Percentiles rank a stretch among this genome's conserved stretches.
Evolutionary conservation across 1,284 basidiomycete species (phyloP).

Genomic region (Phellopilus nigrolimitatus): DNA sequence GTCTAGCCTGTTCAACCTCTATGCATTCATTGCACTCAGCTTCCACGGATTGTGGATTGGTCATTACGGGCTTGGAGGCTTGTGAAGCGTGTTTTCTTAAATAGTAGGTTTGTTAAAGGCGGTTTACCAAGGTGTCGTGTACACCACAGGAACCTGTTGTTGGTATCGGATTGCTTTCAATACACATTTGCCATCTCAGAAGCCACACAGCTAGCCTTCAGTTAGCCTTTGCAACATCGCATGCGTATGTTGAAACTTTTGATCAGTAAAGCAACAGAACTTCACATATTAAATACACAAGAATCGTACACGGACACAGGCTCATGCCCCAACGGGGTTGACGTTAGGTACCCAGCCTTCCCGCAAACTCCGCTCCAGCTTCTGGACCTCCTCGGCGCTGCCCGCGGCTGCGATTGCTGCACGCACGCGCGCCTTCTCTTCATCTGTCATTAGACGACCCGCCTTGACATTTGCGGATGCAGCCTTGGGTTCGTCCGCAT

Average conservation of each 20-base stretch:
- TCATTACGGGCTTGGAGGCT: constrained; percentile 37
- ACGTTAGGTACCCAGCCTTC: constrained; percentile 81
- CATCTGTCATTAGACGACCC: constrained; percentile 85
- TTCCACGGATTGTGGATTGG: constrained; percentile 75
- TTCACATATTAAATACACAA: constrained; percentile 21
- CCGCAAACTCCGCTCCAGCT: constrained; percentile 81
- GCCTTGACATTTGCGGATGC: constrained; percentile 54
- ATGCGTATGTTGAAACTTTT: constrained; percentile 19
- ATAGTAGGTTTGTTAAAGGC: too few species aligned
- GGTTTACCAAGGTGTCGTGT: too few species aligned
- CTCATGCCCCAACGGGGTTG: constrained; percentile 69
- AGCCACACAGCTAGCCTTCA: too few species aligned
- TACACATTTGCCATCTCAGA: neutral
- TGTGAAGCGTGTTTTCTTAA: constrained; percentile 8
- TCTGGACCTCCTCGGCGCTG: constrained; percentile 87
- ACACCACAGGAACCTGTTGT: too few species aligned
- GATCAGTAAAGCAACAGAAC: constrained; percentile 16
- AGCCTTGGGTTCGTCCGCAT: constrained; percentile 68
- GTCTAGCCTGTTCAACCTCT: constrained; percentile 62
- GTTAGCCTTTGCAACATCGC: too few species aligned
- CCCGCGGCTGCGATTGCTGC: constrained; percentile 88
- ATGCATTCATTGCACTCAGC: constrained; percentile 52
- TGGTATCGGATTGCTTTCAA: too few species aligned
- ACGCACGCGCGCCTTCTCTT: constrained; percentile 87
- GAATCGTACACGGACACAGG: constrained; percentile 8